A percentile compares a stretch with the other conserved stretches of the same genome.
Conservation (phyloP, 129 eudicot species). For the Sambucus nigra region DNA sequence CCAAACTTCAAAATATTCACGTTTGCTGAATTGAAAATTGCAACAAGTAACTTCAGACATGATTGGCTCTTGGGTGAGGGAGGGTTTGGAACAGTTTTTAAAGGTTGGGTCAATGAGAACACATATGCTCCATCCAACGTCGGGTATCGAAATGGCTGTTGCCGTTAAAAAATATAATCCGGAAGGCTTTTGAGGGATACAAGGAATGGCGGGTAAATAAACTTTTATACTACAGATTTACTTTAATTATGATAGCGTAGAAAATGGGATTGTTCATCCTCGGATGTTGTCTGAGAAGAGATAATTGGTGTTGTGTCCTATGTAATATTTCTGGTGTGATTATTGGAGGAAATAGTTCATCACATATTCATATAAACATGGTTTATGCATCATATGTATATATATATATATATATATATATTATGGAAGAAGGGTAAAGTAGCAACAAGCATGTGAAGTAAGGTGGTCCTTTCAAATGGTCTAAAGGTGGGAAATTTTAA, state of each 20-base stretch:
- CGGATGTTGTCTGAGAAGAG: too few relatives aligned
- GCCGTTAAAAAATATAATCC: constrained; percentile 7
- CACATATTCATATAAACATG: not conserved
- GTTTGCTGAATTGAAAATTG: constrained; percentile 13
- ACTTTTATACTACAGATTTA: not conserved
- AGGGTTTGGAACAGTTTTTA: constrained; percentile 8
- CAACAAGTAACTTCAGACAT: constrained; percentile 16
- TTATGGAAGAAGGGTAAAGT: too few relatives aligned
- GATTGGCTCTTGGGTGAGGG: not conserved
- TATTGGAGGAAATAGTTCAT: not conserved
- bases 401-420: not conserved
- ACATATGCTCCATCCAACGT: constrained; percentile 17
- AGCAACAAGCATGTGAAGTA: too few relatives aligned
- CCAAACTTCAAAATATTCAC: constrained; percentile 6
- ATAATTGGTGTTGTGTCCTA: not conserved
- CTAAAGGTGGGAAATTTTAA: too few relatives aligned
- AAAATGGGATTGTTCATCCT: too few relatives aligned
- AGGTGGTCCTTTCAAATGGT: too few relatives aligned
- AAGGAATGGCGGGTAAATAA: not conserved
- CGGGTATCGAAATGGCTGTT: constrained; percentile 20
- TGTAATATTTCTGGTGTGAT: not conserved
- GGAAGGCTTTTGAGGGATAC: not conserved
- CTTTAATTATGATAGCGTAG: too few relatives aligned
- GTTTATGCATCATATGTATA: not conserved
- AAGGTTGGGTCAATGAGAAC: constrained; percentile 24